phyloP scores from a whole-genome alignment of 140 eudicot species.

The Stevia rebaudiana region DNA sequence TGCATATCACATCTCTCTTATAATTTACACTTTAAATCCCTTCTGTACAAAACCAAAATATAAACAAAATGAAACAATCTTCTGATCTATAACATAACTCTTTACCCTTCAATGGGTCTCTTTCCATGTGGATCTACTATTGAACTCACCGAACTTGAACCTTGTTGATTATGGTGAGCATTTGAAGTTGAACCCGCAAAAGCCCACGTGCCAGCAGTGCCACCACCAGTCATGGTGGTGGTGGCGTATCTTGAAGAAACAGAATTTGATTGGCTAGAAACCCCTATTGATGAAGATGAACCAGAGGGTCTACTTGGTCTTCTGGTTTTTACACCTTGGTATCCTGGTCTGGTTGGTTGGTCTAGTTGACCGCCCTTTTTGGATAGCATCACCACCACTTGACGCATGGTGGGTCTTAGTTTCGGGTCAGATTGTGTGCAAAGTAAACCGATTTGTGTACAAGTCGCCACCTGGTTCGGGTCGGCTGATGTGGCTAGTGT shows the following conservation, averaged over 20 bases:
- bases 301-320: slow-evolving; percentile 37
- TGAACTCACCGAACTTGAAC: slow-evolving; percentile 20
- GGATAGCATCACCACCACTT: slow-evolving; percentile 63
- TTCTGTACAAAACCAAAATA: slow-evolving; percentile 16
- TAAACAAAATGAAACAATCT: not conserved
- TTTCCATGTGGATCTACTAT: slow-evolving; percentile 58
- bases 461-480: slow-evolving; percentile 8
- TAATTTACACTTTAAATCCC: slow-evolving; percentile 19
- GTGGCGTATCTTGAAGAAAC: slow-evolving; percentile 30
- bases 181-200: slow-evolving; percentile 17
- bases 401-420: slow-evolving; percentile 35
- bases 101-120: slow-evolving; percentile 46
- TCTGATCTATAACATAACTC: slow-evolving; percentile 19
- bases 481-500: slow-evolving; percentile 10
- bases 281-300: slow-evolving; percentile 40
- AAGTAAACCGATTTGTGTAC: slow-evolving; percentile 12
- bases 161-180: not conserved
- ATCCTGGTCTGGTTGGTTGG: slow-evolving; percentile 76
- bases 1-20: slow-evolving; percentile 11
- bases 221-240: slow-evolving; percentile 25
- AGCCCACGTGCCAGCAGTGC: slow-evolving; percentile 33
- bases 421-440: slow-evolving; percentile 14
- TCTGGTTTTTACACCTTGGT: slow-evolving; percentile 47
- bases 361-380: slow-evolving; percentile 56
- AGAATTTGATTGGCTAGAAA: slow-evolving; percentile 36